Percentiles rank a stretch among this genome's conserved stretches.
Conservation (phyloP, 306 rosid genomes). For the Canavalia ensiformis region DNA sequence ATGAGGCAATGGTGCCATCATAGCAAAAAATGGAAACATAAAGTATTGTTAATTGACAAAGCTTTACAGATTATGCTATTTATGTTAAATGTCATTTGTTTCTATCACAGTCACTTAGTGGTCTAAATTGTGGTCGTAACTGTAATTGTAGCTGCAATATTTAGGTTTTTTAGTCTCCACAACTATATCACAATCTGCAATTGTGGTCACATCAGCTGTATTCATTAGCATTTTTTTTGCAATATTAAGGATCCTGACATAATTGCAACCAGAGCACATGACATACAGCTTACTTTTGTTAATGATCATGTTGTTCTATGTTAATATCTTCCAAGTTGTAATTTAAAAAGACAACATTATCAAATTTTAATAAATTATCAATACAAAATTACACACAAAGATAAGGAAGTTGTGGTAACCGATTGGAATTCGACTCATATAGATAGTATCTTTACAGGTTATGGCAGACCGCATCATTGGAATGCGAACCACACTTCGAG, state of each 20-base stretch:
- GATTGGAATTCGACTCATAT: slow-evolving; percentile 30
- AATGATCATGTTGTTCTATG: not conserved
- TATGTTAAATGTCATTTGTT: not conserved
- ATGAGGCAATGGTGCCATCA: not conserved
- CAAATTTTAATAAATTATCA: slow-evolving; percentile 14
- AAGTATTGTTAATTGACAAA: not conserved
- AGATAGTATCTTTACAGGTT: slow-evolving; percentile 57
- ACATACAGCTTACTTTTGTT: not conserved
- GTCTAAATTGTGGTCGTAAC: too few species aligned
- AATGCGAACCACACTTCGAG: slow-evolving; percentile 77
- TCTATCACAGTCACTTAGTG: not conserved
- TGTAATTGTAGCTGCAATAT: too few species aligned
- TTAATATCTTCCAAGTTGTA: slow-evolving; percentile 1
- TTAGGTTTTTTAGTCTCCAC: too few species aligned
- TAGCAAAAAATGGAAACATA: not conserved
- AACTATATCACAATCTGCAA: too few species aligned
- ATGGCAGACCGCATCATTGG: slow-evolving; percentile 98
- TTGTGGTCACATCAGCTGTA: too few species aligned
- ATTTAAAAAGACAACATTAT: slow-evolving; percentile 8
- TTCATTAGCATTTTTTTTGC: too few species aligned
- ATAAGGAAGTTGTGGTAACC: slow-evolving; percentile 7
- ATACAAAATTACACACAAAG: not conserved
- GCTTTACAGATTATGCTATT: not conserved
- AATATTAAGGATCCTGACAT: too few species aligned
- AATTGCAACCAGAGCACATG: too few species aligned